A percentile compares a stretch with the other conserved stretches of the same genome.
Conservation (phyloP, 139 green algal species). For the Mesotaenium endlicherianum region DNA sequence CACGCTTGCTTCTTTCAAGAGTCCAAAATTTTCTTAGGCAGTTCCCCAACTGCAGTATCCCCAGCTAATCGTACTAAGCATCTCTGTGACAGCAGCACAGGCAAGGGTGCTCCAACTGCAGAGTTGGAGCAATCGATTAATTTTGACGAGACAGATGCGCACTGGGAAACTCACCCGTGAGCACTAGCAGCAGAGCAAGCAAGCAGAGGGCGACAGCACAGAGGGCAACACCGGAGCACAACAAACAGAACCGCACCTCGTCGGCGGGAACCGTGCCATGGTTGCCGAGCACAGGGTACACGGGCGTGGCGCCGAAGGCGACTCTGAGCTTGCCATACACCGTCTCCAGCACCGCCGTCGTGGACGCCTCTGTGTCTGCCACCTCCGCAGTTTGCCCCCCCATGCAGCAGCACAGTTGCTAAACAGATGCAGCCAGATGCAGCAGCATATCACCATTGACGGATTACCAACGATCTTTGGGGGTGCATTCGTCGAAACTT, state of each 20-base stretch:
- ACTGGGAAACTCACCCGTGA: neutral
- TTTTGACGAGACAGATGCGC: neutral
- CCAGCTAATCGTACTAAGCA: neutral
- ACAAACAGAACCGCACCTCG: slow-evolving; percentile 6
- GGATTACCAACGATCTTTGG: neutral
- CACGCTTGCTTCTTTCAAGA: no score
- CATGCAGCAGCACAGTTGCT: neutral
- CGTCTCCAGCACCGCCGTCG: neutral
- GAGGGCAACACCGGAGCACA: neutral
- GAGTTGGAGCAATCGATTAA: no score
- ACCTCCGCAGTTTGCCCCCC: no score
- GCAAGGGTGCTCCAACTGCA: no score
- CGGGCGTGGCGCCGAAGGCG: slow-evolving; percentile 4
- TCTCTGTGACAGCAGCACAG: neutral
- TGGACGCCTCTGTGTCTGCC: slow-evolving; percentile 25
- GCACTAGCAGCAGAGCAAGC: neutral
- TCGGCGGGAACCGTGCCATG: slow-evolving; percentile 28
- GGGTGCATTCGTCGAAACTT: no score
- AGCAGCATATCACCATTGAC: neutral
- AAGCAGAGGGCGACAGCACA: neutral
- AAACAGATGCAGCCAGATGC: neutral
- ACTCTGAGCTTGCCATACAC: slow-evolving; percentile 6
- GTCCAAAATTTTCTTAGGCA: no score
- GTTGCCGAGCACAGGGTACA: slow-evolving; percentile 42
- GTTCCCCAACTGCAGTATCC: neutral